Conservation (phyloP, 148 eudicot species). For the Bassia scoparia region DNA sequence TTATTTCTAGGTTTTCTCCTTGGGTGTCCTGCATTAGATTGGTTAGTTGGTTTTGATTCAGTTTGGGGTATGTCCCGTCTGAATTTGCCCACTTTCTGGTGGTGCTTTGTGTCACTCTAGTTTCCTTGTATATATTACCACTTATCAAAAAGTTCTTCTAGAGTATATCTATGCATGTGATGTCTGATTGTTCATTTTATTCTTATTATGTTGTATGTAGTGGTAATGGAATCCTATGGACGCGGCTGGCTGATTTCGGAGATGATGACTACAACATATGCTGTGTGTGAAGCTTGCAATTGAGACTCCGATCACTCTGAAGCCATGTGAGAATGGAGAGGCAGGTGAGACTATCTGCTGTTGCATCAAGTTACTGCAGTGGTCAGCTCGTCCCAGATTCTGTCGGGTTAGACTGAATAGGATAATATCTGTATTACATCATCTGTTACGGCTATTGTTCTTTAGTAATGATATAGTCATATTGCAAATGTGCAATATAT, state of each 20-base stretch:
- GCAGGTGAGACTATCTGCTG: constrained; percentile 79
- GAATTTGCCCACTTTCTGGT: too few species aligned
- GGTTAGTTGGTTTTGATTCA: too few species aligned
- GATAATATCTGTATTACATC: too few species aligned
- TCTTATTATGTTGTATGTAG: constrained; percentile 24
- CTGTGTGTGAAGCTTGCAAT: constrained; percentile 77
- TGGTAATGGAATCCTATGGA: constrained; percentile 99
- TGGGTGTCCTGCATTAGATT: too few species aligned
- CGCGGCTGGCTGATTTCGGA: constrained; percentile 83
- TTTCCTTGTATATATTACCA: too few species aligned
- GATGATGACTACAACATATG: constrained; percentile 89
- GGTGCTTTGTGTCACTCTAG: too few species aligned
- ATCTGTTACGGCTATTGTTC: constrained; percentile 26
- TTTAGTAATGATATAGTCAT: too few species aligned
- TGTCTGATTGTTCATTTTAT: not conserved
- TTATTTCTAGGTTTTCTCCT: too few species aligned
- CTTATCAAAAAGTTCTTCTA: too few species aligned
- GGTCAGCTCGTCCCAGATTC: constrained; percentile 84
- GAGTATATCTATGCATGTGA: too few species aligned
- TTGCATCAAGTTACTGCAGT: constrained; percentile 85
- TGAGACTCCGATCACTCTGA: constrained; percentile 75
- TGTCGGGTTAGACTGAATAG: constrained; percentile 38
- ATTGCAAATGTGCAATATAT: too few species aligned
- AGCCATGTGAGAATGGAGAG: constrained; percentile 94
- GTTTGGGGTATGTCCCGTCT: too few species aligned